Base-by-base conservation (phyloP, 23 red algal species). In the Gracilariopsis chorda region DNA sequence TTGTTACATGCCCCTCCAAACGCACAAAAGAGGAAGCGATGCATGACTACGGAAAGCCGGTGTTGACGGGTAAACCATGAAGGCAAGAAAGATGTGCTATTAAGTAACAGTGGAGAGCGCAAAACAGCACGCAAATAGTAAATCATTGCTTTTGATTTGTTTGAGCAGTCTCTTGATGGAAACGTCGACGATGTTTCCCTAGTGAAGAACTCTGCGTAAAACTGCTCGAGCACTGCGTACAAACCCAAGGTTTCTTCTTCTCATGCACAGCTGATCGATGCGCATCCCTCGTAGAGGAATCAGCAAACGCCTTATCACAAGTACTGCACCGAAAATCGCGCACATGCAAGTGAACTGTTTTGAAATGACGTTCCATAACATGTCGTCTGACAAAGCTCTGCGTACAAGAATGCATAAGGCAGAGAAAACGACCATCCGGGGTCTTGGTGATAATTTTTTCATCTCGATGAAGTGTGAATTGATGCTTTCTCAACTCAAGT, bases 361-460 rank as follows among this genome's bases (percentile, higher is more conserved):
- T 89, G 44, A 89, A 89, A 89, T 89, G 85, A 25, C 85, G 43
- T 48, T 78, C 85, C 85, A 89, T 89, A 1, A 89, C 85, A 64
- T 89, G 85, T 20, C 85, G 19, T 33, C 85, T 58, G 1, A 77
- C 85, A 77, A 89, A 89, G 68, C 70, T 89, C 58, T 89, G 85
- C 21, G 47, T 63, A 39, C 85, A 89, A 21, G 85, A 77, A 51
- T 89, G 68, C 85, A 89, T 89, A 23, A 89, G 58, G 43, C 85
- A 89, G 7, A 89, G 58, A 62, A 89, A 89, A 24, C 85, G 65
- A 0, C 72, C 85, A 34, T 89, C 67, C 12, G 65, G 65, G 5
- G 85, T 89, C 33, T 65, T 58, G 13, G 51, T 89, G 34, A 77
- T 76, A 39, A 62, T 57, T 52, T 60, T 77, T 2, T 40, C 72